These are phyloP conservation scores for Malassezia vespertilionis DNA, from an alignment of 1,284 basidiomycete genomes.

Conservation along the genomic window DNA sequence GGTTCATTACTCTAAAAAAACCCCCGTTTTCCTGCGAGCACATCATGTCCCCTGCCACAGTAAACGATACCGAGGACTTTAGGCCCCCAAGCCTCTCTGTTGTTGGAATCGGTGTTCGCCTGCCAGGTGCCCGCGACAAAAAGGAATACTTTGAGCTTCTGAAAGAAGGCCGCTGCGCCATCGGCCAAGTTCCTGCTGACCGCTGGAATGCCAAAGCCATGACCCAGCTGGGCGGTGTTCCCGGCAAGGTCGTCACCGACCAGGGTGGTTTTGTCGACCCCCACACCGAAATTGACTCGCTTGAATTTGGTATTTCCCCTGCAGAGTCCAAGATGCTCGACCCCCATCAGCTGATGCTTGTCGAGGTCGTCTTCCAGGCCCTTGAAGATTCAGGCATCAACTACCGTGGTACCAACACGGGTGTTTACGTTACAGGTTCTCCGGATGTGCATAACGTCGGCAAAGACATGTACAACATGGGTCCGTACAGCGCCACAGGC, in stretches of 20 bases:
- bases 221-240: conserved; percentile 19
- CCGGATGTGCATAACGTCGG: conserved; percentile 18
- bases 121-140: conserved; percentile 17
- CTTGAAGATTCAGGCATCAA: conserved; percentile 19
- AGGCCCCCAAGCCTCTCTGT: conserved; percentile 9
- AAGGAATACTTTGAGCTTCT: conserved; percentile 18
- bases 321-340: conserved; percentile 14
- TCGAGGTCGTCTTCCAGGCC: conserved; percentile 15
- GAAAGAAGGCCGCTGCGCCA: conserved; percentile 14
- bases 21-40: neutral
- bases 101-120: conserved; percentile 17
- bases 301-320: conserved; percentile 21
- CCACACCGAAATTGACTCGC: conserved; percentile 15
- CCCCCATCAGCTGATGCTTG: conserved; percentile 13
- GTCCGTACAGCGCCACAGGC: conserved; percentile 20
- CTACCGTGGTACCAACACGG: conserved; percentile 18
- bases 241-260: conserved; percentile 17
- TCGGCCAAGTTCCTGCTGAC: conserved; percentile 12
- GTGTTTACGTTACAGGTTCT: conserved; percentile 20
- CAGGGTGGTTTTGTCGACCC: conserved; percentile 18
- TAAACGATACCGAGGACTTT: neutral
- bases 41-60: neutral
- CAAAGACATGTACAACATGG: conserved; percentile 19
- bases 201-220: conserved; percentile 27
- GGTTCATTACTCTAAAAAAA: too few species aligned